Evolutionary conservation across 2,329 filamentous ascomycete genomes (phyloP).

Genomic region (Colletotrichum sp.): DNA sequence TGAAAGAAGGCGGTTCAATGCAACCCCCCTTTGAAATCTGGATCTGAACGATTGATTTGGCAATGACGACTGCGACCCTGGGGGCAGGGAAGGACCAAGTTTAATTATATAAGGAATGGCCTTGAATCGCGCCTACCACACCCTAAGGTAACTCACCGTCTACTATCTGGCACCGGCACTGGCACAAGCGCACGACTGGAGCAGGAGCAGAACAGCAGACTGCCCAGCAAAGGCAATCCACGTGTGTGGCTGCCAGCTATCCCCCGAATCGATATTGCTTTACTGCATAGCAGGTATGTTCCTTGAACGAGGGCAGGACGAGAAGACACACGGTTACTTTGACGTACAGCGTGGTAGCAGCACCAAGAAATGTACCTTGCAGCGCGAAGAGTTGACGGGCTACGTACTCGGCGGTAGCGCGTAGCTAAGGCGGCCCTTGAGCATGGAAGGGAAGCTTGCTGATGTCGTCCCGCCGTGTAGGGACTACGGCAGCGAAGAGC

Average conservation of each 20-base stretch:
- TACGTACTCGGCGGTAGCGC: neutral
- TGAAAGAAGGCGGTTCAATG: neutral
- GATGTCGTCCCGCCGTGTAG: conserved; percentile 15
- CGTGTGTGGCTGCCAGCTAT: neutral
- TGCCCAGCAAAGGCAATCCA: neutral
- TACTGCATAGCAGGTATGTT: neutral
- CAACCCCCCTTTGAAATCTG: neutral
- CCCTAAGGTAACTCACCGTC: neutral
- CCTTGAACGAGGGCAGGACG: neutral
- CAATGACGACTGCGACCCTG: neutral
- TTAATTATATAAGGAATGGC: neutral
- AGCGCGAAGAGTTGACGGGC: neutral
- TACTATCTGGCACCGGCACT: neutral
- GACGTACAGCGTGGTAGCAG: neutral
- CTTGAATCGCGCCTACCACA: neutral
- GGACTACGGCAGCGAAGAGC: neutral
- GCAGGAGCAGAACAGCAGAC: neutral
- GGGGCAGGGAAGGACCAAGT: conserved; percentile 6
- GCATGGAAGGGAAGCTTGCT: conserved; percentile 20
- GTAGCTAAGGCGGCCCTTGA: neutral
- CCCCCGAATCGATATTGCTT: neutral
- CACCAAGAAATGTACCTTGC: neutral
- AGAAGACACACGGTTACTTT: neutral
- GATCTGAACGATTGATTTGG: neutral
- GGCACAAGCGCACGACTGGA: neutral